Percentiles rank a stretch among this genome's conserved stretches.
These are phyloP conservation scores for Scheffersomyces insectosa DNA, from an alignment of 1,139 yeast species.

Conservation along the genomic window DNA sequence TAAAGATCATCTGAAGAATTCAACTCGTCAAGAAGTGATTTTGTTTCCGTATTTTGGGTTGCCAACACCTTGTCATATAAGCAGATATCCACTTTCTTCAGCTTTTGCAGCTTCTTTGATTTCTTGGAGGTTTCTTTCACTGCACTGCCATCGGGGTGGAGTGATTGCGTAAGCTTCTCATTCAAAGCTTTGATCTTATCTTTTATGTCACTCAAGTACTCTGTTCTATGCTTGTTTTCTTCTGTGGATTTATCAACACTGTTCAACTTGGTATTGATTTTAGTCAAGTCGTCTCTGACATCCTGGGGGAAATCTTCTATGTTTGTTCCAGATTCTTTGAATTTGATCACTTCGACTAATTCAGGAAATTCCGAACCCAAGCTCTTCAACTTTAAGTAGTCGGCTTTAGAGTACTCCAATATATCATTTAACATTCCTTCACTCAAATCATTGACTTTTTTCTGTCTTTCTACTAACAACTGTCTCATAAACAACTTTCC, in stretches of 20 bases:
- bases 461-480: constrained; percentile 8
- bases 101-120: constrained; percentile 23
- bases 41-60: not conserved
- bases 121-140: constrained; percentile 13
- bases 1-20: constrained; percentile 5
- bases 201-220: constrained; percentile 29
- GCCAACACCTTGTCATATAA: constrained; percentile 24
- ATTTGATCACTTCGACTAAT: constrained; percentile 31
- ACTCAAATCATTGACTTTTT: constrained; percentile 17
- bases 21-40: constrained; percentile 3
- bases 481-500: constrained; percentile 57
- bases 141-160: constrained; percentile 12
- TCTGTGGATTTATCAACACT: constrained; percentile 20
- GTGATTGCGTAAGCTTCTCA: constrained; percentile 25
- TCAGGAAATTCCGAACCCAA: constrained; percentile 44
- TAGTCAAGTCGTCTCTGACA: constrained; percentile 22
- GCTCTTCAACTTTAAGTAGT: constrained; percentile 14
- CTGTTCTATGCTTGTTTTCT: constrained; percentile 16
- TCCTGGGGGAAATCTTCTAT: constrained; percentile 31
- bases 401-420: constrained; percentile 12
- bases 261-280: constrained; percentile 22
- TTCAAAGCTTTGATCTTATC: constrained; percentile 41
- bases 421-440: constrained; percentile 21
- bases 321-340: constrained; percentile 30
- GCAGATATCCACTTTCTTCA: constrained; percentile 34